Evolutionary conservation across 2,329 filamentous ascomycete genomes (phyloP).

Genomic region (Coniella lustricola): DNA sequence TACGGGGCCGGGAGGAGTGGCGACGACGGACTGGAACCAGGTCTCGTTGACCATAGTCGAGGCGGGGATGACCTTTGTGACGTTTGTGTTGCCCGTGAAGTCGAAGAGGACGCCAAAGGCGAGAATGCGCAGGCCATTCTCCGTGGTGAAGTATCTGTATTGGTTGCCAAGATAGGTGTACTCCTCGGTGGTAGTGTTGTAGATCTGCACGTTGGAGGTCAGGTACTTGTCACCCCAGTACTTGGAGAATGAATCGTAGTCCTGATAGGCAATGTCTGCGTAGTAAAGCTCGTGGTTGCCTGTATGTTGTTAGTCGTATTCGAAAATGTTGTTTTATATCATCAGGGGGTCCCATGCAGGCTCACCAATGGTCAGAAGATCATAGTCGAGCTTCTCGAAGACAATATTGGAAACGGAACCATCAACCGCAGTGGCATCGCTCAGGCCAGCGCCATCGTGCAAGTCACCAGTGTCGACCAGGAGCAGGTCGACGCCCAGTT

Average conservation of each 20-base stretch:
- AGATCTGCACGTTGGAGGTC: slow-evolving; percentile 39
- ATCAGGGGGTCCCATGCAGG: too few relatives aligned
- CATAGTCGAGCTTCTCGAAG: slow-evolving; percentile 35
- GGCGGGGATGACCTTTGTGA: slow-evolving; percentile 52
- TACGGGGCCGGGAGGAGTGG: slow-evolving; percentile 41
- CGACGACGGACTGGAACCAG: slow-evolving; percentile 55
- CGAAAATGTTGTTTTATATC: slow-evolving; percentile 15
- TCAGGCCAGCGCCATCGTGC: slow-evolving; percentile 59
- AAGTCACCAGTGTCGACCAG: slow-evolving; percentile 57
- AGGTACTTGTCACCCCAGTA: slow-evolving; percentile 43
- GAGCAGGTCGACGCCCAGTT: slow-evolving; percentile 52
- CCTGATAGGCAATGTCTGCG: slow-evolving; percentile 54
- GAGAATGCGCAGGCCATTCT: slow-evolving; percentile 35
- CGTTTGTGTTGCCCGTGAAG: slow-evolving; percentile 53
- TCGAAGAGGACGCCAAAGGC: slow-evolving; percentile 39
- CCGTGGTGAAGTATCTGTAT: slow-evolving; percentile 37
- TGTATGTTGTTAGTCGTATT: neutral
- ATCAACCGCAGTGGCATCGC: slow-evolving; percentile 52
- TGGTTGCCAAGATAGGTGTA: slow-evolving; percentile 37
- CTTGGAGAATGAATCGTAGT: slow-evolving; percentile 51
- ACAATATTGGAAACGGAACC: slow-evolving; percentile 45
- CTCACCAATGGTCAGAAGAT: slow-evolving; percentile 33
- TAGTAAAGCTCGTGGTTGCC: slow-evolving; percentile 60
- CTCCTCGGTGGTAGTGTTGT: slow-evolving; percentile 30
- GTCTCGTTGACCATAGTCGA: slow-evolving; percentile 41